Base-by-base conservation (phyloP, 2,329 filamentous ascomycete genomes). In the Bipolaris oryzae region DNA sequence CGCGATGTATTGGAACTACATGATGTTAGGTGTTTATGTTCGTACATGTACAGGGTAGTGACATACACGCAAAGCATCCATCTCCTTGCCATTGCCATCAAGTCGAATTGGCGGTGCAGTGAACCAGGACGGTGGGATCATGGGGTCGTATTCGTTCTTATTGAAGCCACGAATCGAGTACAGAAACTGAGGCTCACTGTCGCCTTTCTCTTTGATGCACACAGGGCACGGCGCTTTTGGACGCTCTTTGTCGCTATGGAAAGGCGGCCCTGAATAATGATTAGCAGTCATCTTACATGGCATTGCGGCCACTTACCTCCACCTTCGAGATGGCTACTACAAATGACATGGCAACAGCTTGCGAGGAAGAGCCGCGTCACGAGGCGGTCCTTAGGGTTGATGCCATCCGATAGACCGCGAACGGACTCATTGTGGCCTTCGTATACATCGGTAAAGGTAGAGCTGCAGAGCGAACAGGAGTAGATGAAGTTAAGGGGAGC, bases 271-370 rank as follows among this genome's bases (percentile, higher is more conserved):
- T 83, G 37, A 45, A 33, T 18, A n/a, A 2, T 7, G 15, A 20
- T 48, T 10, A 54, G 54, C 54, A 51, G 47, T 37, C 46, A n/a
- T n/a, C 18, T 44, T 7, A 6, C 38, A 2, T 34, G 4, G n/a
- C 2, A 13, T 48, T 18, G 10, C 16, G 10, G 13, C 34, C 23
- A 69, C 76, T 66, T 59, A 82, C 81, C 81, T 47, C 80, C 80
- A 35, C 77, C 78, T 45, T 79, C 76, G 3, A 84, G 64, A 64
- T 84, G 81, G 57, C 77, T 77, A 50, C 69, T 73, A 60, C 82
- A 84, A 31, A 77, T 76, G 21, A 83, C 73, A 68, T 84, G 81
- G 38, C 77, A 77, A 66, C 82, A 84, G 43, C 73, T 74, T 5
- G 77, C 76, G 25, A 84, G 76, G 73, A 77, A 84, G 7, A 83